Percentiles rank a stretch among this genome's conserved stretches.
These are phyloP conservation scores for Cystobasidium onofrii DNA, from an alignment of 768 basidiomycete genomes.

Conservation along the genomic window DNA sequence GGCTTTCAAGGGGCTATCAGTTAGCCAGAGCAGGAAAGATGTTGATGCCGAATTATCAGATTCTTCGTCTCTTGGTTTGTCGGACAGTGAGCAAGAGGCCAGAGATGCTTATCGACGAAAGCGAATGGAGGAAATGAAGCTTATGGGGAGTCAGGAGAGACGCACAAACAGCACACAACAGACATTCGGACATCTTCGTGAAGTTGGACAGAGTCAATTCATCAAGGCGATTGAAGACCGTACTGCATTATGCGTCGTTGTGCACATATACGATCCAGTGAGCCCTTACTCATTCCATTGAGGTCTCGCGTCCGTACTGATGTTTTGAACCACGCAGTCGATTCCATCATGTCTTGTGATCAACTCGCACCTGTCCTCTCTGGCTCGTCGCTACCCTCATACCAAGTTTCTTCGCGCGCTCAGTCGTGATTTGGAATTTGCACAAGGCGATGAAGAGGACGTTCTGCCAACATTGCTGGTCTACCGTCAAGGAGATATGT, in stretches of 20 bases:
- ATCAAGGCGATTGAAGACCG: constrained; percentile 41
- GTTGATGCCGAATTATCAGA: neutral
- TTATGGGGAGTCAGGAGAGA: constrained; percentile 29
- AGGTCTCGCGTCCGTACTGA: neutral
- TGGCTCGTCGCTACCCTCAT: constrained; percentile 38
- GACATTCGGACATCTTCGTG: constrained; percentile 41
- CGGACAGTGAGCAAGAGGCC: constrained; percentile 33
- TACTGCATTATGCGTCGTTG: constrained; percentile 34
- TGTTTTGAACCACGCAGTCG: constrained; percentile 23
- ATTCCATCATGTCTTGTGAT: constrained; percentile 36
- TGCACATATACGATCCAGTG: constrained; percentile 41
- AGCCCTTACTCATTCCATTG: neutral
- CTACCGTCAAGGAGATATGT: constrained; percentile 39
- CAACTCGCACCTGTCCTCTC: constrained; percentile 39
- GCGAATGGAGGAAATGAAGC: constrained; percentile 36
- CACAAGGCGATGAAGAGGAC: constrained; percentile 37
- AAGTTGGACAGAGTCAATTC: constrained; percentile 38
- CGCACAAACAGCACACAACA: neutral
- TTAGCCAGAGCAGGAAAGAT: neutral
- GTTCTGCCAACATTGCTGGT: constrained; percentile 41
- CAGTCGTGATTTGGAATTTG: constrained; percentile 40
- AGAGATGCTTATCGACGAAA: constrained; percentile 24
- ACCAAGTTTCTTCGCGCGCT: constrained; percentile 40
- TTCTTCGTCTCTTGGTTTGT: neutral
- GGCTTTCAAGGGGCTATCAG: neutral